Evolutionary conservation across 2,329 filamentous ascomycete genomes (phyloP), one percentile per base, ranked within the genome.

Genomic region (Zasmidium citrigriseum): DNA sequence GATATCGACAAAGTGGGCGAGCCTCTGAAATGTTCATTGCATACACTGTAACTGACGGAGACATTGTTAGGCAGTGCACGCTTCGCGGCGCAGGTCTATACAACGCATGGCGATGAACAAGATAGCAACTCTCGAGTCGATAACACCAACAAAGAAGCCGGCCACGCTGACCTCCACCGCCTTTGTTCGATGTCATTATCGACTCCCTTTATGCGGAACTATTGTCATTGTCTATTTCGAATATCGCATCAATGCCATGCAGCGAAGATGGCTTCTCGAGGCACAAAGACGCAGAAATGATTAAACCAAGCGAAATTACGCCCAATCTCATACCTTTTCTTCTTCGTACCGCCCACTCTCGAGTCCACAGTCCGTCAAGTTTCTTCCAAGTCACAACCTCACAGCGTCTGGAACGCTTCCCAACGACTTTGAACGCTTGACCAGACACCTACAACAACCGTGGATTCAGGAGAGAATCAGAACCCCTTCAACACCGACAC

Each of bases 401-500:
- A 38, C 22, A 44, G 54, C 47, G 54, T 56, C 54, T 38, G 54
- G 54, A 45, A 56, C 54, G 47, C 54, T 41, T 50, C 20, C 22
- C 16, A 46, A 38, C 22, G 12, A 45, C 23, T n/a, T n/a, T 18
- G n/a, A 45, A 18, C 20, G 46, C 54, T 56, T 56, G 51, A 44
- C 29, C 16, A 48, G 11, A 41, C 45, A 41, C 25, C 16, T 20
- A 34, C 18, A 21, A 21, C 29, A 38, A 34, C 5, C 25, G 53
- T 44, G 54, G 34, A 47, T 56, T 24, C 21, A 21, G 29, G n/a
- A 25, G 18, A 46, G 7, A 48, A 22, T 22, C 18, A 22, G 23
- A 4, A 20, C 14, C 2, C 9, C 23, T 3, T 22, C 11, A 56
- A 16, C 27, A 29, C 22, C 46, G 3, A 23, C 7, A 49, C 7